Percentiles rank a stretch among this genome's conserved stretches.
phyloP scores from a whole-genome alignment of 179 eudicot genomes.

The Heliamphora pulchella region DNA sequence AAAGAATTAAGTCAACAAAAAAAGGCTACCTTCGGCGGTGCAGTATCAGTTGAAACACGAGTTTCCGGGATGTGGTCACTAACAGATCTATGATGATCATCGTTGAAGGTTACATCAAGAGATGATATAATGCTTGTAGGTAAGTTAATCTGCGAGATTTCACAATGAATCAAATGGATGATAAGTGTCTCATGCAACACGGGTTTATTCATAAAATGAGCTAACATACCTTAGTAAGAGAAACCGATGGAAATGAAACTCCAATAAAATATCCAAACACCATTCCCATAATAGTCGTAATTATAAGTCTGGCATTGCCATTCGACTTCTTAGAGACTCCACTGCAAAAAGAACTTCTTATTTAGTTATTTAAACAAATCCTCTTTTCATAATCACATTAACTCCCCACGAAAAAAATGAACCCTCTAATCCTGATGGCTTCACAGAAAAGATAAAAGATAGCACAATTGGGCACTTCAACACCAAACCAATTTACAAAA shows the following conservation, averaged over 20 bases:
- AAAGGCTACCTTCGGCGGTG: conserved; percentile 10
- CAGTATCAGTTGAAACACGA: neutral
- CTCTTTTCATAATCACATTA: too few relatives aligned
- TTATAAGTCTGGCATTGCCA: conserved; percentile 53
- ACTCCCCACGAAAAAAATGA: too few relatives aligned
- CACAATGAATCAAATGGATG: conserved; percentile 14
- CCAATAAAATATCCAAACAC: conserved; percentile 87
- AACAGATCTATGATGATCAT: neutral
- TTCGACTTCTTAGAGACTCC: conserved; percentile 60
- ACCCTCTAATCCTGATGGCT: neutral
- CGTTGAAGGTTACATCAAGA: conserved; percentile 7
- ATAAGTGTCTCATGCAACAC: neutral
- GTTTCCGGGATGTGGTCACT: conserved; percentile 9
- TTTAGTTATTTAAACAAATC: too few relatives aligned
- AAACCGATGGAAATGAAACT: conserved; percentile 71
- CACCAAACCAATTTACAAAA: neutral
- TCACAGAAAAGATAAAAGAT: neutral
- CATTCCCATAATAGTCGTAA: conserved; percentile 67
- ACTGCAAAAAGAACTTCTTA: conserved; percentile 31
- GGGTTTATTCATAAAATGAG: neutral
- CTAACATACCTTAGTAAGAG: conserved; percentile 54
- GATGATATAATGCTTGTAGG: conserved; percentile 52
- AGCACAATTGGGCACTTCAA: neutral
- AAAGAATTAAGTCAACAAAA: neutral
- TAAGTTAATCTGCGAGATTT: conserved; percentile 55